Percentiles rank a stretch among this genome's conserved stretches.
Conservation (phyloP, 345 rosid genomes). For the Zanthoxylum bungeanum region DNA sequence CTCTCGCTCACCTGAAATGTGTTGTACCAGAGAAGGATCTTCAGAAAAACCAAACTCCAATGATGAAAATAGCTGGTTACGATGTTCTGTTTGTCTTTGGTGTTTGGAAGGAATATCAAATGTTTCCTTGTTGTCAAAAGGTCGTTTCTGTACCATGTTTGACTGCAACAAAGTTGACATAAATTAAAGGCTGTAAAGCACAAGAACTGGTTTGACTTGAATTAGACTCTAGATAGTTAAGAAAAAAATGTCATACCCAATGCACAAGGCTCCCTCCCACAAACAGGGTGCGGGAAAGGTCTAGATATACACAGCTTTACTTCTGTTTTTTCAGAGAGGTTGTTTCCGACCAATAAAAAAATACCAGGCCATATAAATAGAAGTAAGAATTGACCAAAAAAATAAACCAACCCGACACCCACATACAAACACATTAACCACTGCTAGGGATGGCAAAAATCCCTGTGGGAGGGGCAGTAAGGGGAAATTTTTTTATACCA, state of each 20-base stretch:
- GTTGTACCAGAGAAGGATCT: conserved; percentile 4
- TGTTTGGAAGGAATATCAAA: conserved; percentile 37
- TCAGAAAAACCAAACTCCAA: conserved; percentile 24
- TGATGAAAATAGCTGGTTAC: conserved; percentile 19
- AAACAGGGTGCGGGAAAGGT: no score
- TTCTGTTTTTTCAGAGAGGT: no score
- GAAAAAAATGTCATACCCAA: no score
- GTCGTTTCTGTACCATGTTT: conserved; percentile 48
- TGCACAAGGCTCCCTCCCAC: no score
- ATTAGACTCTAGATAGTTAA: not conserved
- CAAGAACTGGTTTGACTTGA: not conserved
- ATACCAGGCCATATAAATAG: not conserved
- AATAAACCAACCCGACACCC: not conserved
- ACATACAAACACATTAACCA: not conserved
- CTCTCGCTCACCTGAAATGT: conserved; percentile 31
- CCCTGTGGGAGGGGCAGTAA: no score
- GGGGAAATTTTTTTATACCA: no score
- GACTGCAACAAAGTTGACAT: conserved; percentile 12
- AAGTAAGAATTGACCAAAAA: not conserved
- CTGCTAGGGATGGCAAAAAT: not conserved
- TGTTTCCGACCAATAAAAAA: not conserved
- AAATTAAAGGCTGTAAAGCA: not conserved
- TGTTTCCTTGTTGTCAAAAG: conserved; percentile 35
- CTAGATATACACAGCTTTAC: no score
- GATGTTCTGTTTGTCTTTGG: conserved; percentile 28